Conservation (phyloP, 192 early-diverging fungal species). For the Rhizoclosmatium globosum region DNA sequence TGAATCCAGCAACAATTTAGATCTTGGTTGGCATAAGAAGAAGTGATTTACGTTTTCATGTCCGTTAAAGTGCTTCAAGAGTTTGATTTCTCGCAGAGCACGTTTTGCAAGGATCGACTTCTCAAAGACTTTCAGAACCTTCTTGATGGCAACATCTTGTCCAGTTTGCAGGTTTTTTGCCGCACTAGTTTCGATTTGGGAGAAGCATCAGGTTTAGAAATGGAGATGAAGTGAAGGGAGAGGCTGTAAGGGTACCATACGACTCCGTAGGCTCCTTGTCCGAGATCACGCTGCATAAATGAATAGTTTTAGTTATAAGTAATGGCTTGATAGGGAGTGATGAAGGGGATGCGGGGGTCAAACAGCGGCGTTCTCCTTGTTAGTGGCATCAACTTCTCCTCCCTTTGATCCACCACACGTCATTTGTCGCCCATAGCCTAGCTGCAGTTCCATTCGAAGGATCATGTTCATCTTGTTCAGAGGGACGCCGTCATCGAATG, state of each 20-base stretch:
- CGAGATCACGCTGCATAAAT: slow-evolving; percentile 60
- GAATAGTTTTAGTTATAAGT: too few relatives aligned
- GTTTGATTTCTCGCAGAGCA: slow-evolving; percentile 76
- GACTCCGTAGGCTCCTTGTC: slow-evolving; percentile 92
- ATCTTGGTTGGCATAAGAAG: background rate
- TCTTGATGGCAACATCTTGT: slow-evolving; percentile 72
- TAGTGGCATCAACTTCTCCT: background rate
- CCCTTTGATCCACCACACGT: background rate
- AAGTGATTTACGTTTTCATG: slow-evolving; percentile 71
- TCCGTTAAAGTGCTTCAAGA: slow-evolving; percentile 75
- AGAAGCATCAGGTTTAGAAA: slow-evolving; percentile 6
- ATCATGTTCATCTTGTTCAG: too few relatives aligned
- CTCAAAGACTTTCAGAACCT: slow-evolving; percentile 71
- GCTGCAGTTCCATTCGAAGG: background rate
- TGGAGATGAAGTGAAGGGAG: background rate
- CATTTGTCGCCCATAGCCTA: background rate
- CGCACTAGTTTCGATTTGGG: slow-evolving; percentile 28
- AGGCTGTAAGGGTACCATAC: slow-evolving; percentile 76
- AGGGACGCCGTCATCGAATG: background rate
- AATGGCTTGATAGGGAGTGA: too few relatives aligned
- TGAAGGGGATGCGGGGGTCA: too few relatives aligned
- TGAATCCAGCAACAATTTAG: background rate
- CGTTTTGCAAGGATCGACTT: slow-evolving; percentile 76
- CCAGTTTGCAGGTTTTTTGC: slow-evolving; percentile 52
- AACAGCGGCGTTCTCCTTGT: too few relatives aligned